Conservation (phyloP, 345 rosid genomes). For the Moringa oleifera region DNA sequence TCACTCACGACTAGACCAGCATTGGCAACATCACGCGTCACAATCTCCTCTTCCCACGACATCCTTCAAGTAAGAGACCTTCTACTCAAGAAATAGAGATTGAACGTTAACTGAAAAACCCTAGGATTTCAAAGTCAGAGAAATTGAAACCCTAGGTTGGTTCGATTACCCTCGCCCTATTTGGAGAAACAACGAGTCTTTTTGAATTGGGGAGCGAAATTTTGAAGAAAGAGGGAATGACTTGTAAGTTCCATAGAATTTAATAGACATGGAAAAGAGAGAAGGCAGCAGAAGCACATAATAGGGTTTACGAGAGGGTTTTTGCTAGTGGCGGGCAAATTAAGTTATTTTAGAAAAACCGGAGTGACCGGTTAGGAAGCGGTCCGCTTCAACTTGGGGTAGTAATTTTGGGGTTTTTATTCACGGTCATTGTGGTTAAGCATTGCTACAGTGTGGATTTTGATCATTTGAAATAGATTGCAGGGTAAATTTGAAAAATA, state of each 20-base stretch:
- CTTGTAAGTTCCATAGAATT: too few species aligned
- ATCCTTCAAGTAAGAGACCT: constrained; percentile 20
- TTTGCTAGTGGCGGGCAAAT: constrained; percentile 20
- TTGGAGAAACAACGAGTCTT: not conserved
- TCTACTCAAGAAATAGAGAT: not conserved
- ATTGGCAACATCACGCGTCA: constrained; percentile 73
- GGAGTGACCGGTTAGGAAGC: not conserved
- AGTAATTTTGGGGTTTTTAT: too few species aligned
- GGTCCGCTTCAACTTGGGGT: not conserved
- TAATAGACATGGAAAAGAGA: not conserved
- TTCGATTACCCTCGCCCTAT: constrained; percentile 17
- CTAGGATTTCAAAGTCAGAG: constrained; percentile 12
- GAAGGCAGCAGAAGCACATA: not conserved
- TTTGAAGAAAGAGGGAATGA: constrained; percentile 4
- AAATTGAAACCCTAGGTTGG: constrained; percentile 25
- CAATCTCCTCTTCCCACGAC: constrained; percentile 80
- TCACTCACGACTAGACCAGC: constrained; percentile 75
- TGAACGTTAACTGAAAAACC: constrained; percentile 6
- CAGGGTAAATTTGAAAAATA: too few species aligned
- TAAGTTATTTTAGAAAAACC: constrained; percentile 1
- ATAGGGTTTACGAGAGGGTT: constrained; percentile 19
- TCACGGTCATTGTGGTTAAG: too few species aligned
- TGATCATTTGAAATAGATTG: too few species aligned
- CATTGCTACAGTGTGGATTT: too few species aligned
- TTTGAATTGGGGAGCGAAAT: constrained; percentile 13